Percentiles rank a stretch among this genome's conserved stretches.
Evolutionary conservation across 2,329 filamentous ascomycete species (phyloP).

Genomic region (Paramyrothecium roridum): DNA sequence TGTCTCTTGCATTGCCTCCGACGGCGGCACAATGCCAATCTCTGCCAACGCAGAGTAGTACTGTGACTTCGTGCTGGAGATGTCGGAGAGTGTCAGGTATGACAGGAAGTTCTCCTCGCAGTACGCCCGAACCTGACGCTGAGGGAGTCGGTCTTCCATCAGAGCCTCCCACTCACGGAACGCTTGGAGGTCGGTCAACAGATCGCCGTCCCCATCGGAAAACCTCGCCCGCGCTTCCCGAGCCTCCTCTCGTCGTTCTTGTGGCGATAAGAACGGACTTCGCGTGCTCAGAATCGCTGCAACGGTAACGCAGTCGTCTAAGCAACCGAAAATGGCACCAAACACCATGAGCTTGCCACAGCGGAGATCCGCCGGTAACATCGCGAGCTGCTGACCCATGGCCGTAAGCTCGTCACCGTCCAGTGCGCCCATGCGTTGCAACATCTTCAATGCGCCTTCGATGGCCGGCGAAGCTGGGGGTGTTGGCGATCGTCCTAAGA

Average conservation of each 20-base stretch:
- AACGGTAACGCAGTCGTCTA: conserved; percentile 84
- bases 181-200: conserved; percentile 81
- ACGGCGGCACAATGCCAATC: conserved; percentile 67
- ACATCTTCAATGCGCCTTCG: conserved; percentile 74
- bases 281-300: conserved; percentile 88
- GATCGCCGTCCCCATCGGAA: conserved; percentile 74
- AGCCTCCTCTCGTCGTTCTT: conserved; percentile 78
- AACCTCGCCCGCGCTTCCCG: conserved; percentile 75
- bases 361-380: conserved; percentile 89
- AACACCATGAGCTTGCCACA: conserved; percentile 96
- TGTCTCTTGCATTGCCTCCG: conserved; percentile 24
- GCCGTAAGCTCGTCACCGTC: conserved; percentile 85
- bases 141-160: conserved; percentile 53
- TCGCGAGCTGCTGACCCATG: conserved; percentile 86
- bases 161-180: conserved; percentile 79
- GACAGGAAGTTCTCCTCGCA: conserved; percentile 86
- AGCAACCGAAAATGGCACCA: conserved; percentile 87
- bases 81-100: conserved; percentile 80
- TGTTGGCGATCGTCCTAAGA: conserved; percentile 82
- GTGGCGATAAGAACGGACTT: conserved; percentile 82
- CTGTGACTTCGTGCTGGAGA: conserved; percentile 80
- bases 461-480: conserved; percentile 84
- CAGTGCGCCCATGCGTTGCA: conserved; percentile 83
- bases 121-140: conserved; percentile 67
- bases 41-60: conserved; percentile 84